phyloP scores from a whole-genome alignment of 371 early-diverging fungal genomes.

The Syncephalastrum racemosum region DNA sequence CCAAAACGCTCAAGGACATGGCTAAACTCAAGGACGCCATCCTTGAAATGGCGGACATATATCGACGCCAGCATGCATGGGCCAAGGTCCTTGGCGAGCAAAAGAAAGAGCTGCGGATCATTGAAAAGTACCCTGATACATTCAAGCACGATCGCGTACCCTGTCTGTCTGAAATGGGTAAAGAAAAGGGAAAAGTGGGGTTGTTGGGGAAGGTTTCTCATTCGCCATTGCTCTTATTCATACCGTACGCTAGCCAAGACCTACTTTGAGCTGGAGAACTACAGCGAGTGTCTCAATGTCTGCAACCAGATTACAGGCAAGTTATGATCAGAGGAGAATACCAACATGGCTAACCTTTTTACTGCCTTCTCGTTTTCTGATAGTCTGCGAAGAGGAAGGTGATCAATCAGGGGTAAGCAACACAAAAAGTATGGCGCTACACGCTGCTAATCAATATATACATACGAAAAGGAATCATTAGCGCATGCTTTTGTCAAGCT shows the following conservation, averaged over 20 bases:
- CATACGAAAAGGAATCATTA: no score
- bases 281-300: constrained; percentile 12
- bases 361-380: no score
- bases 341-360: no score
- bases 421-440: no score
- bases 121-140: constrained; percentile 7
- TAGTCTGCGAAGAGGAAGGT: no score
- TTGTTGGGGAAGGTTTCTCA: no score
- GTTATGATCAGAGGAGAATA: neutral
- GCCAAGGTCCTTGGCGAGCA: constrained; percentile 26
- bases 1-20: constrained; percentile 15
- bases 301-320: constrained; percentile 14
- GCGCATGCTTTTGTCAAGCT: no score
- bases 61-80: constrained; percentile 11
- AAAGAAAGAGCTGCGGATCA: constrained; percentile 22
- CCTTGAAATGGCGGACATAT: constrained; percentile 42
- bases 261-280: constrained; percentile 17
- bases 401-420: no score
- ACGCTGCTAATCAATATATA: no score
- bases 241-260: constrained; percentile 11
- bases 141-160: constrained; percentile 22
- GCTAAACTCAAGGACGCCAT: constrained; percentile 24
- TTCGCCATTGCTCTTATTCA: neutral
- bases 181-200: neutral
- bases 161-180: constrained; percentile 35